Evolutionary conservation across 2,329 filamentous ascomycete species (phyloP), one percentile per base, ranked within the genome.

Genomic region (Elsinoe fawcettii): DNA sequence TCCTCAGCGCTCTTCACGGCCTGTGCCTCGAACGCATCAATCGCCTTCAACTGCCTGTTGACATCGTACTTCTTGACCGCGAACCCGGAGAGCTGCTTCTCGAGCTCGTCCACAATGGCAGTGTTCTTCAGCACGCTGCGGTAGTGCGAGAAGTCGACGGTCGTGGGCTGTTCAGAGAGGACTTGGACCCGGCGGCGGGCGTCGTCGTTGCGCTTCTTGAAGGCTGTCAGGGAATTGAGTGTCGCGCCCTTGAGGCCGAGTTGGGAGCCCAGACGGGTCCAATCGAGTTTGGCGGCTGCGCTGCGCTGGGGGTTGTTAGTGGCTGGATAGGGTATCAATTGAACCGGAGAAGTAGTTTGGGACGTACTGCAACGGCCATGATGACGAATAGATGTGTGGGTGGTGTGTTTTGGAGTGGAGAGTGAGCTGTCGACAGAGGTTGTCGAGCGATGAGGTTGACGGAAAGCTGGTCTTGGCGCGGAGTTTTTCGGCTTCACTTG

Each of bases 171-270:
- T 77, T 96, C 90, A 63, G 83, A 85, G 59, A 99, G 89, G 62
- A 83, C 69, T 75, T 87, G 84, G 61, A 99, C 82, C 79, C 92
- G 92, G 80, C 93, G 92, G 77, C 92, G 91, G 72, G 90, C 92
- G 74, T 96, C 91, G 74, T 99, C 93, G 82, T 97, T 96, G 79
- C 93, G 91, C 85, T 96, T 93, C 85, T 99, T 99, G 87, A 99
- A 99, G 65, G 89, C 83, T 74, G 92, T 87, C 62, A 99, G 90
- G 62, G 92, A 87, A 69, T 86, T 78, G 66, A 89, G 91, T 66
- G 93, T 99, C 80, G 90, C 88, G 74, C 93, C 93, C 75, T 89
- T 89, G 75, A 99, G 90, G 75, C 92, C 92, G 70, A 99, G 90
- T 72, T 92, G 95, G 77, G 83, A 84, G 77, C 87, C 87, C 71